Evolutionary conservation across 106 monocot species (phyloP), one percentile per base, ranked within the genome.

Genomic region (Hemerocallis citrina): DNA sequence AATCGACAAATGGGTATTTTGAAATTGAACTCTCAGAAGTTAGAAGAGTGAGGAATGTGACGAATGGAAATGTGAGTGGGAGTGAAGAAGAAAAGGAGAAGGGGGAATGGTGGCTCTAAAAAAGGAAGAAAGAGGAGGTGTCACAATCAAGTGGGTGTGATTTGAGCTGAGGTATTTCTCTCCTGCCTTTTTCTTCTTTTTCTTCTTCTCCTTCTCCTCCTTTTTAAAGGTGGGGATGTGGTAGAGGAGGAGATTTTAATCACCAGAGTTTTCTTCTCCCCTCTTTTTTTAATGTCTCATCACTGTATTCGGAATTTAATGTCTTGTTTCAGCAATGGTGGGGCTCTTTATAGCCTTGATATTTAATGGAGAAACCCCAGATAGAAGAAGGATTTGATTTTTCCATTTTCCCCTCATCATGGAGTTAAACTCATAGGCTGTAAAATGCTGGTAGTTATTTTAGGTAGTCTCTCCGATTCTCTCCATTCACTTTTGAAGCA

Each of bases 81-180:
- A 4, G 41, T 41, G 41, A 41, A 10, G 41, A 41, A 10, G 41
- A 41, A 27, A 50, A 14, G 48, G 24, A 69, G 17, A 24, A 41
- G 24, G 3, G 39, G 29, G 41, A 14, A 57, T 20, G 14, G 17
- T 25, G 17, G 2, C 17, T 13, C 20, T 5, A n/a, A 37, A 27
- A 30, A 24, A 23, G 8, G 42, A 1, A 48, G 40, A 48, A 20
- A 16, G 32, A 15, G 1, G 39, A 49, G 45, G 49, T 54, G 75
- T 68, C 68, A 57, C 54, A 48, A 50, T 75, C 68, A 75, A 68
- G 67, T 55, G 68, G 68, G 52, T 75, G 74, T 68, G 67, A 68
- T 68, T 68, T 46, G 65, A 73, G 58, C 35, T 62, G 74, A 68
- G 75, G 56, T 75, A 34, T 49, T 62, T 44, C 42, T 46, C 33